Conservation (phyloP, 2,329 filamentous ascomycete species). For the Raffaelea ambrosiae region DNA sequence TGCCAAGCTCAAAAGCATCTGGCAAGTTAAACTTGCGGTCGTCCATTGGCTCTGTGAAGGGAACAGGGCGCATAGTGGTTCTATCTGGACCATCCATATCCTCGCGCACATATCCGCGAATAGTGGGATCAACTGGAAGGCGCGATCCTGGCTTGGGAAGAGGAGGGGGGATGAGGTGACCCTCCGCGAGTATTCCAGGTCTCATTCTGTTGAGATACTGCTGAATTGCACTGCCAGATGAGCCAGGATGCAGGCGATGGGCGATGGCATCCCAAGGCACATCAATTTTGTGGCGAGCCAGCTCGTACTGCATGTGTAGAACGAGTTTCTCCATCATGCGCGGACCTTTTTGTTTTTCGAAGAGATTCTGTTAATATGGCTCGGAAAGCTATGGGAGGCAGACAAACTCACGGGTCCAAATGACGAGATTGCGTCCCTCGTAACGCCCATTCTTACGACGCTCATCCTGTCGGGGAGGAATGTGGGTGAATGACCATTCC, state of each 20-base stretch:
- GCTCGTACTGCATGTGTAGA: constrained; percentile 32
- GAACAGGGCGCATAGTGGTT: constrained; percentile 19
- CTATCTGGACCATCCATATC: constrained; percentile 15
- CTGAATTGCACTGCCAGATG: constrained; percentile 26
- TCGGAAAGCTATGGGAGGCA: background rate
- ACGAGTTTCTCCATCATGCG: constrained; percentile 38
- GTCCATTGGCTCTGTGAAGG: constrained; percentile 22
- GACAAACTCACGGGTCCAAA: constrained; percentile 32
- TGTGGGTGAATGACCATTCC: constrained; percentile 12
- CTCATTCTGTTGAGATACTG: constrained; percentile 30
- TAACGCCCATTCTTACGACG: constrained; percentile 20
- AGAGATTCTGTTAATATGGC: background rate
- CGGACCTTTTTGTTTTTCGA: constrained; percentile 22
- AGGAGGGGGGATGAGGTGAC: constrained; percentile 32
- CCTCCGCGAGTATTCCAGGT: constrained; percentile 24
- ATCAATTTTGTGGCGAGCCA: constrained; percentile 19
- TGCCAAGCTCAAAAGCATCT: constrained; percentile 9
- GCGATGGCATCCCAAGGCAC: constrained; percentile 32
- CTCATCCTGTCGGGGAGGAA: constrained; percentile 10
- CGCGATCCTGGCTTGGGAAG: constrained; percentile 17
- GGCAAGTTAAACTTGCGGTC: constrained; percentile 24
- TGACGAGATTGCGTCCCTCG: constrained; percentile 28
- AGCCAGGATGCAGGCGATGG: constrained; percentile 31
- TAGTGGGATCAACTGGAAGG: constrained; percentile 13
- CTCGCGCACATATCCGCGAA: constrained; percentile 25